Base-by-base conservation (phyloP, 345 rosid genomes). In the Pistacia atlantica region DNA sequence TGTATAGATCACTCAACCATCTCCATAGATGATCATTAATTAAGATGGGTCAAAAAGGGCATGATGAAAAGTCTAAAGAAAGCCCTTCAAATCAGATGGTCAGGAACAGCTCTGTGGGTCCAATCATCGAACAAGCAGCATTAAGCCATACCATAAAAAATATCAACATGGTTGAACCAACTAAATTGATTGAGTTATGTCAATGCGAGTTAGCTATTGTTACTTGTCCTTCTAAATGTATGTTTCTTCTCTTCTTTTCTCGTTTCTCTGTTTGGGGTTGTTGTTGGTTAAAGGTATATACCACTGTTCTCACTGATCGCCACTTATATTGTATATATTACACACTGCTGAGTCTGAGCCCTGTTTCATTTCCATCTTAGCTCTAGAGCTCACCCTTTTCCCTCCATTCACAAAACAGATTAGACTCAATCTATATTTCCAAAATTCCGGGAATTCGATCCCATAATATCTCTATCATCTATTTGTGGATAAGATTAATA, bases 401-500 rank as follows among this genome's bases (percentile, higher is more conserved):
- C 69, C 22, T 17, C 17, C 4, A 25, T 58, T 18, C 73, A 38
- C 49, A 60, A 72, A 63, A 65, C 35, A 75, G 79, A 78, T 72
- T 59, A 59, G 79, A 64, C 72, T 71, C 71, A 69, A 75, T 63
- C 76, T 59, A 45, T 73, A 79, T 5, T 78, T 75, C 79, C 75
- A 22, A 35, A 67, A 60, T 62, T 83, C 73, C 51, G 62, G 58
- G 74, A 79, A 16, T 38, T 65, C n/a, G 57, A 54, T 64, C 72
- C 42, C 61, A 38, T 13, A 64, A 49, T 73, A 67, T 71, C 59
- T 75, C 45, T 42, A 28, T 60, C 48, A 56, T 38, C 77, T 66
- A 16, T 48, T 68, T 69, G 59, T 54, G 33, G 77, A 80, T 83
- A 83, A 80, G 77, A 65, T 5, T 69, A 73, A 75, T 79, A 68